Evolutionary conservation across 2,329 filamentous ascomycete species (phyloP).

Genomic region (Clonostachys chloroleuca): DNA sequence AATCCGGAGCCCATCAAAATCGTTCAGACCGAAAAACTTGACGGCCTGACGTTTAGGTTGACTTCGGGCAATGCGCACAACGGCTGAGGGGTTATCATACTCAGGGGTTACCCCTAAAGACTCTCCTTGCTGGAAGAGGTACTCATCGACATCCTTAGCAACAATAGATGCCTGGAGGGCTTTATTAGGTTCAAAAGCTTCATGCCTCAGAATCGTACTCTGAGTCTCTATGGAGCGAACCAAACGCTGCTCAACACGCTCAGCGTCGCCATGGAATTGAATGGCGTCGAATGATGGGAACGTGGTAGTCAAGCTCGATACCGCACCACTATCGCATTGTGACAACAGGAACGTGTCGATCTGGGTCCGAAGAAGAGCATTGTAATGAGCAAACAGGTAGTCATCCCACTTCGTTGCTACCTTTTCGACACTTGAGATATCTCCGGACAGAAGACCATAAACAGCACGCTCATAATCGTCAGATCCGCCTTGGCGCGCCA

Average conservation of each 20-base stretch:
- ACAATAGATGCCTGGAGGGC: constrained; percentile 74
- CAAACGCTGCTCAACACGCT: constrained; percentile 51
- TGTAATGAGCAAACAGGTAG: constrained; percentile 81
- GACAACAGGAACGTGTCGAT: constrained; percentile 68
- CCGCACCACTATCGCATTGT: constrained; percentile 46
- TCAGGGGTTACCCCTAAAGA: constrained; percentile 21
- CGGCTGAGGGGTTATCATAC: not conserved
- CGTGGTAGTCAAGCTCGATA: constrained; percentile 49
- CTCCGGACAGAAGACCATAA: constrained; percentile 85
- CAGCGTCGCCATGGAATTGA: constrained; percentile 53
- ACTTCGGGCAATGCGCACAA: not conserved
- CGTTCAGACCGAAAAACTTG: constrained; percentile 44
- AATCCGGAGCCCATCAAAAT: constrained; percentile 63
- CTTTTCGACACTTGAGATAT: constrained; percentile 71
- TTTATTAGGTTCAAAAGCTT: constrained; percentile 64
- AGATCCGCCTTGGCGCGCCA: constrained; percentile 64
- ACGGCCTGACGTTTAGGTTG: constrained; percentile 19
- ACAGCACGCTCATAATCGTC: constrained; percentile 84
- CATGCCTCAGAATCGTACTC: constrained; percentile 38
- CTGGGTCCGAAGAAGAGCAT: constrained; percentile 74
- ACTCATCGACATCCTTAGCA: constrained; percentile 52
- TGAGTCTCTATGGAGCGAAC: constrained; percentile 51
- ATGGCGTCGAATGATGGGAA: constrained; percentile 63
- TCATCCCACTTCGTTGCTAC: constrained; percentile 83
- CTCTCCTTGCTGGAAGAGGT: constrained; percentile 56